phyloP scores from a whole-genome alignment of 805 yeast genomes.

The Schizosaccharomyces osmophilus region DNA sequence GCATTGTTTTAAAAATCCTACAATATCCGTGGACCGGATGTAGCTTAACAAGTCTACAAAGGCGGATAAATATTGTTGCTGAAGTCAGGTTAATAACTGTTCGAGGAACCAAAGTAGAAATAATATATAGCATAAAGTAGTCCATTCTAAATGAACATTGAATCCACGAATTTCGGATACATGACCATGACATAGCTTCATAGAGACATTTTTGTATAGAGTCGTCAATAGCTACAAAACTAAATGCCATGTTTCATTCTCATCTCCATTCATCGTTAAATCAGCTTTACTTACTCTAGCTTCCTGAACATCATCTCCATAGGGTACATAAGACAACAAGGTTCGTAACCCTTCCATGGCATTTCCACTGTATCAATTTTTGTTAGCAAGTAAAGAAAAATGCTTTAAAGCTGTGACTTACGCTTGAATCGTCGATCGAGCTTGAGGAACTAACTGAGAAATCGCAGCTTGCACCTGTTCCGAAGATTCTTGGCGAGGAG shows the following conservation, averaged over 20 bases:
- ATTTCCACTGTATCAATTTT: neutral
- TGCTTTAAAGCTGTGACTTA: neutral
- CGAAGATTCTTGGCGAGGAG: neutral
- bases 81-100: neutral
- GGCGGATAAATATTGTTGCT: neutral
- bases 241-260: neutral
- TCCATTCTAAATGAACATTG: too few relatives aligned
- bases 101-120: too few relatives aligned
- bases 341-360: neutral
- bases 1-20: conserved; percentile 33
- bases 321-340: neutral
- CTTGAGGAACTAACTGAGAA: neutral
- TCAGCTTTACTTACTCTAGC: neutral
- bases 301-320: neutral
- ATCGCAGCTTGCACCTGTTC: neutral
- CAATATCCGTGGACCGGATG: conserved; percentile 43
- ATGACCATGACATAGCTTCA: too few relatives aligned
- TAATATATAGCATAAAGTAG: neutral
- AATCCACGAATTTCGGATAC: too few relatives aligned
- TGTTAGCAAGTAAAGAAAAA: neutral
- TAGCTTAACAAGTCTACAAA: conserved; percentile 47
- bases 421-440: neutral
- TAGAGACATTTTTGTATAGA: too few relatives aligned
- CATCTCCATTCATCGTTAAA: neutral
- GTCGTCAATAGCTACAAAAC: neutral